Percentiles rank a stretch among this genome's conserved stretches.
Conservation (phyloP, 108 stramenopile species). For the Nitzschia putrida region DNA sequence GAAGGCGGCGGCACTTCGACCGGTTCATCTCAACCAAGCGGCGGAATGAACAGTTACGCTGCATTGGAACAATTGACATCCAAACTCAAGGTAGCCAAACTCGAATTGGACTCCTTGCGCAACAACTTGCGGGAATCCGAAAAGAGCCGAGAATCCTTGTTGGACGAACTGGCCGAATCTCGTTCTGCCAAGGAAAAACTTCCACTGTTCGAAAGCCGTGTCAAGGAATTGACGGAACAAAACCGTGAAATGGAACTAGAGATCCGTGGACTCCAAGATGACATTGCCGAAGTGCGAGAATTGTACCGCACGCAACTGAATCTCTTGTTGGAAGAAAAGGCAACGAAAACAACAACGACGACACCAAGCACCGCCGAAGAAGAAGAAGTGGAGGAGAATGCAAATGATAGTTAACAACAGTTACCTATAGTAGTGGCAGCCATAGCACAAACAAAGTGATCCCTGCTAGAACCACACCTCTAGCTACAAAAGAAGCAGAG, state of each 20-base stretch:
- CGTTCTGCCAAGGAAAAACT: constrained; percentile 63
- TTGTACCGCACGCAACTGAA: constrained; percentile 75
- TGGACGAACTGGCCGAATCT: constrained; percentile 58
- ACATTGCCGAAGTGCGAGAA: constrained; percentile 69
- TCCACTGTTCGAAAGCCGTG: constrained; percentile 59
- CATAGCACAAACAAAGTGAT: no score
- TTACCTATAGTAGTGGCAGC: no score
- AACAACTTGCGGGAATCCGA: constrained; percentile 65
- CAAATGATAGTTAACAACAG: no score
- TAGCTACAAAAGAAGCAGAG: no score
- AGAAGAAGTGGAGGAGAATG: no score
- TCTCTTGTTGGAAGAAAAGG: constrained; percentile 73
- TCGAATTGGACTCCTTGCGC: constrained; percentile 61
- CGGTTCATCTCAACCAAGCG: not conserved
- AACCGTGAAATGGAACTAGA: constrained; percentile 68
- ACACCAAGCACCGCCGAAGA: not conserved
- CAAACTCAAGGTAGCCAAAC: constrained; percentile 63
- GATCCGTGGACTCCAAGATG: constrained; percentile 67
- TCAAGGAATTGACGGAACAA: constrained; percentile 63
- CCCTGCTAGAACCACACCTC: no score
- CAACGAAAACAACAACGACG: no score
- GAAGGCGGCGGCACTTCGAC: not conserved
- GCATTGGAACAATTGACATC: constrained; percentile 78
- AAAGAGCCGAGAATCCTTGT: constrained; percentile 51
- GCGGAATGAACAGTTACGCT: constrained; percentile 52